Percentiles rank a stretch among this genome's conserved stretches.
These are phyloP conservation scores for Mimosa bimucronata DNA, from an alignment of 306 rosid species.

Conservation along the genomic window DNA sequence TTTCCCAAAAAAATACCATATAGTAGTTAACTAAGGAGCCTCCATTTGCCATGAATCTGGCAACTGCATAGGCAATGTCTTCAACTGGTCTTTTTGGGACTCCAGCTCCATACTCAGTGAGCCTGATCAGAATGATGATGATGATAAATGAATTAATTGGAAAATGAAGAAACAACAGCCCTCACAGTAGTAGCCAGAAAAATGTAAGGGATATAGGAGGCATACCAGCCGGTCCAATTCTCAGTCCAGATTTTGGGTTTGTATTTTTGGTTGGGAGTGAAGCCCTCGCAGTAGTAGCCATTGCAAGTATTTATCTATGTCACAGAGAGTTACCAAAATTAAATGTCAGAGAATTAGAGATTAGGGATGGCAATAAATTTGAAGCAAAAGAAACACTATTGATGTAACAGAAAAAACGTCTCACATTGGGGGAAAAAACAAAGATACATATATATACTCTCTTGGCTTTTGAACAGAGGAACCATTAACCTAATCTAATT, in stretches of 20 bases:
- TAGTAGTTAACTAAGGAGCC: conserved; percentile 88
- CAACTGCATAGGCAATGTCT: conserved; percentile 87
- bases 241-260: conserved; percentile 90
- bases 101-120: conserved; percentile 84
- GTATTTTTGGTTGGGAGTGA: conserved; percentile 71
- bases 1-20: conserved; percentile 59
- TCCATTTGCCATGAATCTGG: conserved; percentile 80
- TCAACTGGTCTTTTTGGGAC: conserved; percentile 82
- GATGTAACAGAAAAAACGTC: too few species aligned
- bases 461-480: too few species aligned
- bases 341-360: conserved; percentile 14
- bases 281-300: conserved; percentile 86
- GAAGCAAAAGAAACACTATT: not conserved
- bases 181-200: too few species aligned
- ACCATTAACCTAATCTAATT: too few species aligned
- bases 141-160: not conserved
- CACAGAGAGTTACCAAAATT: not conserved
- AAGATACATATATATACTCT: too few species aligned
- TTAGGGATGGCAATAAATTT: conserved; percentile 8
- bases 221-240: conserved; percentile 95
- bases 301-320: conserved; percentile 88
- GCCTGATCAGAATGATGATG: conserved; percentile 49
- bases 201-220: conserved; percentile 30
- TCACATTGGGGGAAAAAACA: too few species aligned
- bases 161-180: not conserved